Base-by-base conservation (phyloP, 352 stramenopile genomes). In the Phytophthora pseudosyringae region DNA sequence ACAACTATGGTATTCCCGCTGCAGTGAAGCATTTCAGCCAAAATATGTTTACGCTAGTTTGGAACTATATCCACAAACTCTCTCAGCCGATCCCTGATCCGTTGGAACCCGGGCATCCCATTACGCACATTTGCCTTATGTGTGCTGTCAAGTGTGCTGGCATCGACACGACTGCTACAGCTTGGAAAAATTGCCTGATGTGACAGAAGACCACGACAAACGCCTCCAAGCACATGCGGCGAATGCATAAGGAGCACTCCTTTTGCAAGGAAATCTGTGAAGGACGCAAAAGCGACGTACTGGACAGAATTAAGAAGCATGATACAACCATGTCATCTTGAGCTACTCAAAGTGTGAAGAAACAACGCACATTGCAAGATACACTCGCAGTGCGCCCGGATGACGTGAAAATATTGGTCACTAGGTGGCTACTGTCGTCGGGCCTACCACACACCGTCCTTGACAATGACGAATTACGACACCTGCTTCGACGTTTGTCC, bases 51-150 rank as follows among this genome's bases (percentile, higher is more conserved):
- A 50, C 25, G 4, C 18, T 25, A 25, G 43, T 50, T 16, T 50
- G 43, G 43, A 33, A 50, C 26, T 50, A 36, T 10, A 18, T 50
- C 12, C 43, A 50, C 10, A 50, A 50, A 13, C 43, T 50, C 1
- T 2, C 4, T 36, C 15, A 12, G 13, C 26, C 43, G 2, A 16
- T 48, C 9, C 10, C 18, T 16, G 41, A 48, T 21, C 41, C 41
- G 9, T 11, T 31, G 5, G 10, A 50, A 21, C 25, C 43, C 1
- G 15, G 48, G 10, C 33, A 26, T 33, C 18, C 38, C 2, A 26
- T 44, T n/a, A 44, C 38, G 4, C 38, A 25, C 16, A 44, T 44
- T n/a, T 44, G 38, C 8, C 38, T 44, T 15, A n/a, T 44, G 4
- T 44, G 38, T 44, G 38, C 38, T 1, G 38, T 26, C 3, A 5